phyloP scores from a whole-genome alignment of 2,329 filamentous ascomycete species.

The Aspergillus aculeatus region DNA sequence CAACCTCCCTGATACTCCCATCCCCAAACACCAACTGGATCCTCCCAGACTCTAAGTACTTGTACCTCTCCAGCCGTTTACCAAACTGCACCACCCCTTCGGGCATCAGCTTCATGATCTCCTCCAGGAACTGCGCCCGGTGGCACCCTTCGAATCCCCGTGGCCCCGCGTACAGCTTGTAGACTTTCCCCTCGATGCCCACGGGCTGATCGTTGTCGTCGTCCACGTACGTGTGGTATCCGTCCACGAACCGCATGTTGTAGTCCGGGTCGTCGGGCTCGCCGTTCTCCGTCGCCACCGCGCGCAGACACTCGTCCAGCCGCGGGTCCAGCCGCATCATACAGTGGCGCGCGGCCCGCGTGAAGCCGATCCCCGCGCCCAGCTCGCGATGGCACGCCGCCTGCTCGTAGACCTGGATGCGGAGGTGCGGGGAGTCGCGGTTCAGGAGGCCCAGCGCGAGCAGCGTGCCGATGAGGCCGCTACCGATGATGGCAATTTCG shows the following conservation, averaged over 20 bases:
- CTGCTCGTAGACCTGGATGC: constrained; percentile 30
- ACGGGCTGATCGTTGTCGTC: background rate
- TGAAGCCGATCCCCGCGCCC: constrained; percentile 30
- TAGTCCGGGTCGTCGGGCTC: constrained; percentile 15
- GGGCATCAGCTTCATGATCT: constrained; percentile 44
- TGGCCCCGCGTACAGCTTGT: constrained; percentile 14
- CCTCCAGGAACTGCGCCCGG: constrained; percentile 44
- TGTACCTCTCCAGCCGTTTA: constrained; percentile 36
- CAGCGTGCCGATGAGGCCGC: constrained; percentile 28
- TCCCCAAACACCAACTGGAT: constrained; percentile 45
- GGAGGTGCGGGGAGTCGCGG: constrained; percentile 13
- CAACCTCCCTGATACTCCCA: constrained; percentile 44
- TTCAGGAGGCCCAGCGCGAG: constrained; percentile 26
- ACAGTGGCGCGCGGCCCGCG: constrained; percentile 19
- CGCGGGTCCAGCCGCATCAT: constrained; percentile 22
- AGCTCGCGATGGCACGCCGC: constrained; percentile 19
- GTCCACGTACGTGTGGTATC: constrained; percentile 22
- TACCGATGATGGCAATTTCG: constrained; percentile 31
- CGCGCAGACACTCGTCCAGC: constrained; percentile 14
- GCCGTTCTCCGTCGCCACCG: constrained; percentile 15
- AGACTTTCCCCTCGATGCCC: constrained; percentile 16
- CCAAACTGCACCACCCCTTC: constrained; percentile 34
- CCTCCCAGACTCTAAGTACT: constrained; percentile 23
- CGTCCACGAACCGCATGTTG: constrained; percentile 26
- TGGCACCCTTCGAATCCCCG: constrained; percentile 30